These are phyloP conservation scores for Melampsora americana DNA, from an alignment of 1,284 basidiomycete genomes.

Conservation along the genomic window DNA sequence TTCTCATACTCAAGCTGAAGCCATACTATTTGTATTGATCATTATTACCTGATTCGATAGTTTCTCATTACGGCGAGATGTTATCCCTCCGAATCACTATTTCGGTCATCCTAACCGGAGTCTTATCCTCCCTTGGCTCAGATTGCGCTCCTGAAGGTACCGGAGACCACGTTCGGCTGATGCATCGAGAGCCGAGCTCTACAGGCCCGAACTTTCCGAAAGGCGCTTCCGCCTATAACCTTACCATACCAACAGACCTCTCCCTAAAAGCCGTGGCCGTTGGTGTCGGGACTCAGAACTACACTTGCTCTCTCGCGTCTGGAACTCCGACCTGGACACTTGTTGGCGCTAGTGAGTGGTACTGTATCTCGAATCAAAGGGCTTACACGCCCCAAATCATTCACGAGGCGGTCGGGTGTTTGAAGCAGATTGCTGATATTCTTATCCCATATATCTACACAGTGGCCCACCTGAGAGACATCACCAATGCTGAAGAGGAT, in stretches of 20 bases:
- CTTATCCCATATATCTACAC: neutral
- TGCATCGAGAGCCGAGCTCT: neutral
- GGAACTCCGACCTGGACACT: neutral
- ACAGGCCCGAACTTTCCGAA: neutral
- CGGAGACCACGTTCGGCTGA: too few relatives aligned
- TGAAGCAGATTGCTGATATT: neutral
- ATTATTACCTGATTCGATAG: too few relatives aligned
- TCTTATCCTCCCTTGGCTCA: too few relatives aligned
- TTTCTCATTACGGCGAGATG: too few relatives aligned
- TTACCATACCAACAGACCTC: neutral
- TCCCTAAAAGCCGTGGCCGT: neutral
- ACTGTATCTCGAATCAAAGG: too few relatives aligned
- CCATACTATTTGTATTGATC: too few relatives aligned
- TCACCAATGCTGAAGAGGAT: neutral
- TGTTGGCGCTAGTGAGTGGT: neutral
- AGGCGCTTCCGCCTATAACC: neutral
- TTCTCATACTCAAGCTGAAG: too few relatives aligned
- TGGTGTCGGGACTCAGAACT: constrained; percentile 2
- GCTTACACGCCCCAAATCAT: neutral
- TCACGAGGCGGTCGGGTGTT: neutral
- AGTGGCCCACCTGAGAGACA: neutral
- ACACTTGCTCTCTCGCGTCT: constrained; percentile 1
- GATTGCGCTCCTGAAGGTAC: too few relatives aligned
- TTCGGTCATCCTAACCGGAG: too few relatives aligned
- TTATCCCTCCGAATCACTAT: too few relatives aligned